Evolutionary conservation across 2,329 filamentous ascomycete species (phyloP).

Genomic region (Orbilia javanica): DNA sequence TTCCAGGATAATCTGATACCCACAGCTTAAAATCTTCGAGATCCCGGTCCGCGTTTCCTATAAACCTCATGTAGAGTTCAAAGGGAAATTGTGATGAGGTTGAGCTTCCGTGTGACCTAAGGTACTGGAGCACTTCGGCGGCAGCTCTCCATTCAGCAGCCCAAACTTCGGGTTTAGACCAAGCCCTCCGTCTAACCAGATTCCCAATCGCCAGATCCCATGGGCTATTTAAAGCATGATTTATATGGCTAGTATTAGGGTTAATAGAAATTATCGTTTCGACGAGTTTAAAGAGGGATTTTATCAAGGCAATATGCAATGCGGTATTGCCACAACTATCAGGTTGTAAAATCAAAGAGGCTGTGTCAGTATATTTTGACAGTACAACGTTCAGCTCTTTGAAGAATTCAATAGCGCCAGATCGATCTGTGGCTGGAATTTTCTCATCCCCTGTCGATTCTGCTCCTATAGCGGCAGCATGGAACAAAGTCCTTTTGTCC

Average conservation of each 20-base stretch:
- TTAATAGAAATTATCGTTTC: slow-evolving; percentile 24
- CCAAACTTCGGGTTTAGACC: too few species aligned
- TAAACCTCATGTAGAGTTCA: neutral
- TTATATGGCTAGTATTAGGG: neutral
- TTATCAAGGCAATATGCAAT: neutral
- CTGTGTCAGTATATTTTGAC: slow-evolving; percentile 24
- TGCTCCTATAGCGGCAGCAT: neutral
- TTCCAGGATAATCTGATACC: neutral
- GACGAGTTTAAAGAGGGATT: neutral
- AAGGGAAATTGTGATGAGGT: slow-evolving; percentile 5
- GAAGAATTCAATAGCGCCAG: neutral
- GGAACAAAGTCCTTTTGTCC: neutral
- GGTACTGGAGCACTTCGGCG: neutral
- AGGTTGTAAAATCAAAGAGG: neutral
- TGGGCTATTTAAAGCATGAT: neutral
- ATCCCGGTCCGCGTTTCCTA: too few species aligned
- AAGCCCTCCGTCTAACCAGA: too few species aligned
- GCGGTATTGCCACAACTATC: neutral
- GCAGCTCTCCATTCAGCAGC: too few species aligned
- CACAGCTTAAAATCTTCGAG: too few species aligned
- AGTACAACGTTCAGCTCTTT: slow-evolving; percentile 1
- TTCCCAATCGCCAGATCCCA: neutral
- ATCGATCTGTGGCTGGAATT: neutral
- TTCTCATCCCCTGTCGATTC: neutral
- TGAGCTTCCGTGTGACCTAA: neutral